Conservation (phyloP, 495 filamentous ascomycete species). For the Talaromyces trachyspermus region DNA sequence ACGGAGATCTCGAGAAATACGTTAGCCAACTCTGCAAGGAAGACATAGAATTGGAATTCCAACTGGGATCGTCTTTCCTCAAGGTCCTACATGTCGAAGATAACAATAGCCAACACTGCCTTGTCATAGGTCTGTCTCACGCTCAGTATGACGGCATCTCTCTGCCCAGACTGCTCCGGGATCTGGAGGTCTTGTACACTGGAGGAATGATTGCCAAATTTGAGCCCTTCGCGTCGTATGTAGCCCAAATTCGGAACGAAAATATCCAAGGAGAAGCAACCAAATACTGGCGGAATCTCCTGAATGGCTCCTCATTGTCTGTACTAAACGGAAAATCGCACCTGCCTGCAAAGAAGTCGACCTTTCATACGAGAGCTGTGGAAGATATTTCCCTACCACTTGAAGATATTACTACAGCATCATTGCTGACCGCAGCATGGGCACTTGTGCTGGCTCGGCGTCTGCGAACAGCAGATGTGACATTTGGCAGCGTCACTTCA, state of each 20-base stretch:
- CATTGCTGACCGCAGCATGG: conserved; percentile 55
- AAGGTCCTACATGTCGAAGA: conserved; percentile 42
- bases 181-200: conserved; percentile 39
- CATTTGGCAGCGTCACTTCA: conserved; percentile 53
- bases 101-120: conserved; percentile 30
- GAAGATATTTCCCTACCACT: conserved; percentile 30
- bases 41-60: conserved; percentile 35
- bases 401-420: conserved; percentile 48
- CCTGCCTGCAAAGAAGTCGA: conserved; percentile 28
- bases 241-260: conserved; percentile 19
- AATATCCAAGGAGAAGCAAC: conserved; percentile 15
- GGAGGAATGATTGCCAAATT: conserved; percentile 20
- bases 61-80: conserved; percentile 49
- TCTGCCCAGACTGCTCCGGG: conserved; percentile 47
- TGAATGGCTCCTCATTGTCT: conserved; percentile 44
- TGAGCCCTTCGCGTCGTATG: conserved; percentile 48
- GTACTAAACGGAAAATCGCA: conserved; percentile 27
- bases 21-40: conserved; percentile 28
- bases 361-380: conserved; percentile 30
- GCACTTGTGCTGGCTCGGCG: conserved; percentile 49
- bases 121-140: conserved; percentile 55
- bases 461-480: conserved; percentile 40
- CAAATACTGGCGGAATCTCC: conserved; percentile 45
- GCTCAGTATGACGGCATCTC: conserved; percentile 64
- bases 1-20: conserved; percentile 33